Evolutionary conservation across 148 eudicot species (phyloP), one percentile per base, ranked within the genome.

Genomic region (Silene conica): DNA sequence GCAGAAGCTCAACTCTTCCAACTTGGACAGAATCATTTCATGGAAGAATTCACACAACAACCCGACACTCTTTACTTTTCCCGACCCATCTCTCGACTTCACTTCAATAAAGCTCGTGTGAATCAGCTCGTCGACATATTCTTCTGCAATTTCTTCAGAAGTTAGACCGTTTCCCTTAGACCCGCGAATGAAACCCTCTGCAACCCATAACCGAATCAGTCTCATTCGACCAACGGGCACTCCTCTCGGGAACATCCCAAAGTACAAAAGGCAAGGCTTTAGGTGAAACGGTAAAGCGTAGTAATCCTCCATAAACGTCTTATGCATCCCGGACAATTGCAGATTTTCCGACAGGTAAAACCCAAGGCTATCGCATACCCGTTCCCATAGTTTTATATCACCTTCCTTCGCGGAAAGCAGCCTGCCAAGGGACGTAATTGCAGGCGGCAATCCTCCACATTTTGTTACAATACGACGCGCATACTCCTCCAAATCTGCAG

Each of bases 401-500:
- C 48, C 18, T 12, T 28, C 58, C 71, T 75, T 81, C 2, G 75
- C 70, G 10, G 86, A 79, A 12, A 86, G 67, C 19, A 79, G 61
- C 20, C 55, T 31, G 0, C 76, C 85, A 12, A 83, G 60, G 31
- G 73, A 81, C 8, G 60, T 31, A 25, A 85, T 77, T 50, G 77
- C 82, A 12, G 43, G 71, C 1, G 88, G 88, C 20, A 82, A 19
- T 28, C 85, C 85, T 50, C 79, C 85, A 77, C 87, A 84, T 72
- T 68, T 80, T 67, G 58, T 55, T n/a, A 84, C 65, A 12, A 86
- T 62, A 52, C 63, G 72, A 1, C 10, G 34, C 14, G 77, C 72
- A 0, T 59, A 14, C 16, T 28, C 73, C 0, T 58, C 22, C 61
- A 73, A 21, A 1, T 4, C 0, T 5, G 41, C 1, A 38, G 73